phyloP scores from a whole-genome alignment of 2,329 filamentous ascomycete genomes.

The Xylariaceae sp. region DNA sequence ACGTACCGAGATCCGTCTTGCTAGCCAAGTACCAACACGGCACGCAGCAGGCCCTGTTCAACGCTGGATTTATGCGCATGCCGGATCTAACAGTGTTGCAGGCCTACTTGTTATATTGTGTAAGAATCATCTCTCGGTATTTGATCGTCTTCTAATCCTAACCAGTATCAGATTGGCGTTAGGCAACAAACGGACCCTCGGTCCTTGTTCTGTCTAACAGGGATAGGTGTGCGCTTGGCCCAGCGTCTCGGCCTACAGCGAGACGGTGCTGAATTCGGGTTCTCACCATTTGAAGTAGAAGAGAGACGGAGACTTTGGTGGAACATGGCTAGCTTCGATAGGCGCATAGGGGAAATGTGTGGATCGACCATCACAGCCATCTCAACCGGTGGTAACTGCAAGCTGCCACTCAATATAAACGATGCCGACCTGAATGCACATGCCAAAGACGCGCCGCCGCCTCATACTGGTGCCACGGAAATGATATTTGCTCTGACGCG shows the following conservation, averaged over 20 bases:
- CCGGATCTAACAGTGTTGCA: constrained; percentile 63
- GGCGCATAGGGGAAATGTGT: constrained; percentile 63
- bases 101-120: constrained; percentile 63
- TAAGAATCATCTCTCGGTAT: constrained; percentile 33
- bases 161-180: constrained; percentile 47
- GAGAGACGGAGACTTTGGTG: constrained; percentile 71
- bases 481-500: constrained; percentile 57
- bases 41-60: constrained; percentile 61
- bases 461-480: constrained; percentile 52
- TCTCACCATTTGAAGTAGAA: constrained; percentile 61
- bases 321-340: constrained; percentile 65
- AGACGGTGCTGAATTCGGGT: constrained; percentile 50
- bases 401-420: constrained; percentile 57
- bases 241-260: constrained; percentile 65
- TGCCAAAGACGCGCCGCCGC: constrained; percentile 49
- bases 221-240: constrained; percentile 62
- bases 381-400: constrained; percentile 51
- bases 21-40: constrained; percentile 53
- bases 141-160: constrained; percentile 23
- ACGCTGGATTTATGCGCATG: constrained; percentile 62
- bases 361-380: constrained; percentile 55
- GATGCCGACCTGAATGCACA: constrained; percentile 56
- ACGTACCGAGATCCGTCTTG: constrained; percentile 48
- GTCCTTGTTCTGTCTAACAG: constrained; percentile 57
- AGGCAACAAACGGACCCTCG: constrained; percentile 57